Percentiles rank a stretch among this genome's conserved stretches.
Evolutionary conservation across 2,329 filamentous ascomycete genomes (phyloP).

Genomic region (Penicillium psychrosexuale): DNA sequence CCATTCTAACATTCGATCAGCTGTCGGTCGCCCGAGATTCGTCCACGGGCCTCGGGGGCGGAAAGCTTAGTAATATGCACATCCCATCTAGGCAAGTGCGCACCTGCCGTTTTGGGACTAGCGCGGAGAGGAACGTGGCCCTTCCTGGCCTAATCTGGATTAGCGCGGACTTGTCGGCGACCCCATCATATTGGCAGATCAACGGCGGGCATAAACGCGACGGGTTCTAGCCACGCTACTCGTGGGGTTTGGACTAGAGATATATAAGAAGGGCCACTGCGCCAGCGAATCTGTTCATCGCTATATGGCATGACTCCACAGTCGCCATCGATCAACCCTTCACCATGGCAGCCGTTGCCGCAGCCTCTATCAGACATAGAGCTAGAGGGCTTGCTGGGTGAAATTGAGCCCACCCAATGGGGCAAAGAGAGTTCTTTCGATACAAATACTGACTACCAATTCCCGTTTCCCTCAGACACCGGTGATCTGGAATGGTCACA

Average conservation of each 20-base stretch:
- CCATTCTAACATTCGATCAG: no score
- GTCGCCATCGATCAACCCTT: not conserved
- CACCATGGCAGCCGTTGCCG: slow-evolving; percentile 7
- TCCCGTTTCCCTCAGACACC: slow-evolving; percentile 12
- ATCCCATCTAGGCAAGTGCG: not conserved
- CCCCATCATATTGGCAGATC: not conserved
- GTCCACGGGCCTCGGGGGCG: not conserved
- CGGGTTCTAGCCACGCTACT: not conserved
- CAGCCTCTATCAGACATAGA: slow-evolving; percentile 10
- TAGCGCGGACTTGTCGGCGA: not conserved
- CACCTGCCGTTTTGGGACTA: not conserved
- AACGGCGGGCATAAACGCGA: not conserved
- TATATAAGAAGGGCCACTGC: not conserved
- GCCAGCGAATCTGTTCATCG: not conserved
- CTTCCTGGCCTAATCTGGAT: not conserved
- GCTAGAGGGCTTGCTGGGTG: slow-evolving; percentile 7
- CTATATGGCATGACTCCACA: slow-evolving; percentile 12
- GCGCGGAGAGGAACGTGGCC: not conserved
- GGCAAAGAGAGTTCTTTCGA: not conserved
- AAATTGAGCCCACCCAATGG: slow-evolving; percentile 4
- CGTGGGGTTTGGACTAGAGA: not conserved
- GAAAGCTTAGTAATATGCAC: not conserved
- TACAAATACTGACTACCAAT: slow-evolving; percentile 5
- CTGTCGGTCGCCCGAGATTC: not conserved
- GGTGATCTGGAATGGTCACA: slow-evolving; percentile 10